phyloP scores from a whole-genome alignment of 2,329 filamentous ascomycete genomes.

The Pseudocercospora cruenta region DNA sequence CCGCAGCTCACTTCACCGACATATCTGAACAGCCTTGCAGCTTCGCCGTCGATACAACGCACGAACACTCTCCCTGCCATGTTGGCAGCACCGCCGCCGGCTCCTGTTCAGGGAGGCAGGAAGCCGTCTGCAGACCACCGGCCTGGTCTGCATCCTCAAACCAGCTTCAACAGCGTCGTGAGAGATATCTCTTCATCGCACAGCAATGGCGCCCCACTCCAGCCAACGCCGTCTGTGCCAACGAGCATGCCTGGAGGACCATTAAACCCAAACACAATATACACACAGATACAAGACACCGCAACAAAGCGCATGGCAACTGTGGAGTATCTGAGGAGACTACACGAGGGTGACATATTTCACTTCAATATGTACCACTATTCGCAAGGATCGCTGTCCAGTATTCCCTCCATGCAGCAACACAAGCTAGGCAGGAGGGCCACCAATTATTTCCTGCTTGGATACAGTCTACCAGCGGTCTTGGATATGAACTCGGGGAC shows the following conservation, averaged over 20 bases:
- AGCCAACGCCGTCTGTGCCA: conserved; percentile 22
- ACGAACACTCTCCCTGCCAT: conserved; percentile 16
- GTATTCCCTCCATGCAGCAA: conserved; percentile 82
- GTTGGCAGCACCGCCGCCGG: conserved; percentile 22
- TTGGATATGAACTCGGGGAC: conserved; percentile 83
- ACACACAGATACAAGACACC: conserved; percentile 76
- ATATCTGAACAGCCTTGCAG: conserved; percentile 19
- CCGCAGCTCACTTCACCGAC: conserved; percentile 22
- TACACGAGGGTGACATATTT: conserved; percentile 90
- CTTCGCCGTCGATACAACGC: conserved; percentile 1
- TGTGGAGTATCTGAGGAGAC: conserved; percentile 87
- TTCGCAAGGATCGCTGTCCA: conserved; percentile 75
- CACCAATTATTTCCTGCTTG: conserved; percentile 90
- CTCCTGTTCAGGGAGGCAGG: conserved; percentile 20
- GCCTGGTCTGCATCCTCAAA: conserved; percentile 27
- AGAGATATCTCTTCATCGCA: conserved; percentile 30
- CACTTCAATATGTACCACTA: conserved; percentile 99
- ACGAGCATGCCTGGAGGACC: conserved; percentile 15
- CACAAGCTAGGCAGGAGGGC: conserved; percentile 86
- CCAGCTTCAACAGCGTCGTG: conserved; percentile 26
- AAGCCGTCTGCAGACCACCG: conserved; percentile 20
- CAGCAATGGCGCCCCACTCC: conserved; percentile 30
- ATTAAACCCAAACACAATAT: conserved; percentile 55
- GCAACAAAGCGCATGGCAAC: conserved; percentile 93
- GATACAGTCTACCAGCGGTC: conserved; percentile 85